phyloP scores from a whole-genome alignment of 2,329 filamentous ascomycete genomes.

The Fusarium nanum region DNA sequence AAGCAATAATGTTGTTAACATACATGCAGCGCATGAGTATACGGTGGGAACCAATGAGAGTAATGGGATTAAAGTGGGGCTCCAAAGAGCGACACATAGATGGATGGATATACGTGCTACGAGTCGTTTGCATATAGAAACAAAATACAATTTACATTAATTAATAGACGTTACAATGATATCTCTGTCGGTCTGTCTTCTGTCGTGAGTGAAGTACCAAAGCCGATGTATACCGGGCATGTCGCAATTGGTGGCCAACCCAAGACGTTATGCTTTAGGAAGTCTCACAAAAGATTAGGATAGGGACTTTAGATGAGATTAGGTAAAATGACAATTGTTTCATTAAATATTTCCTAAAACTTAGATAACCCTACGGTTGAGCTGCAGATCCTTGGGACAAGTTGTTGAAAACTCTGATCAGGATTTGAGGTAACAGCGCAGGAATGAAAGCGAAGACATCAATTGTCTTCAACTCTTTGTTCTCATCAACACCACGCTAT shows the following conservation, averaged over 20 bases:
- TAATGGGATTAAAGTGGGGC: neutral
- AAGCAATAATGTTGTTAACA: neutral
- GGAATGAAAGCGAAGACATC: neutral
- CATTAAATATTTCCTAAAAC: neutral
- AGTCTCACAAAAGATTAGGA: neutral
- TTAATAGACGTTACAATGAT: neutral
- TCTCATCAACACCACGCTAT: slow-evolving; percentile 33
- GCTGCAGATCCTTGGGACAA: neutral
- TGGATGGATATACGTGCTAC: neutral
- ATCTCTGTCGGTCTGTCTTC: neutral
- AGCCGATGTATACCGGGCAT: neutral
- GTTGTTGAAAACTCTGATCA: neutral
- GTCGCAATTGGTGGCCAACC: neutral
- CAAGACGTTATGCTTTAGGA: neutral
- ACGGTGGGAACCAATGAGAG: neutral
- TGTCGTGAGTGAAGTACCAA: neutral
- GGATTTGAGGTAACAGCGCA: neutral
- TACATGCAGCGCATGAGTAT: neutral
- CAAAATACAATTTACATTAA: neutral
- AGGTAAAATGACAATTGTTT: neutral
- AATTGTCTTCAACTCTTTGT: neutral
- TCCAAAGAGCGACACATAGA: neutral
- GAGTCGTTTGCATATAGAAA: slow-evolving; percentile 1
- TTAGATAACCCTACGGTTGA: neutral
- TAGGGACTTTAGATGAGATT: neutral